Conservation (phyloP, 139 green algal species). For the Penium margaritaceum region DNA sequence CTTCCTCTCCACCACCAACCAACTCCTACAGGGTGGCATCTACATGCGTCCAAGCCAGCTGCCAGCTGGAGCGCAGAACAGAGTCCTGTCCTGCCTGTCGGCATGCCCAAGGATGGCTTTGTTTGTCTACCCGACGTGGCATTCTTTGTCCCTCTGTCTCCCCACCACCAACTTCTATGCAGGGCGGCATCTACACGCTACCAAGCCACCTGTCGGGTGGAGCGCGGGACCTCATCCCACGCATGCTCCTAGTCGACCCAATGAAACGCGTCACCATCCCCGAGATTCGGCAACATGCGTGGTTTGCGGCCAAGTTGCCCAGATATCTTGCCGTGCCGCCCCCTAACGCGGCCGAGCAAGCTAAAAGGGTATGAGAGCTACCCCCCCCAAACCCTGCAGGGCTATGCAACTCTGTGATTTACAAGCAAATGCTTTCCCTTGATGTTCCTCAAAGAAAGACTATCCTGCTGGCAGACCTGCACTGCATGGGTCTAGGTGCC, state of each 20-base stretch:
- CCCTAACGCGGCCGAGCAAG: slow-evolving; percentile 69
- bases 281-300: slow-evolving; percentile 91
- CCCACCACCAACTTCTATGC: neutral
- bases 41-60: slow-evolving; percentile 93
- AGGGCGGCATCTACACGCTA: slow-evolving; percentile 88
- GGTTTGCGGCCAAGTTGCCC: slow-evolving; percentile 88
- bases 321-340: slow-evolving; percentile 78
- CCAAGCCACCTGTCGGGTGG: slow-evolving; percentile 83
- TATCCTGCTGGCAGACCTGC: too few species aligned
- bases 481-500: too few species aligned
- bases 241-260: slow-evolving; percentile 96
- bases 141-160: too few species aligned
- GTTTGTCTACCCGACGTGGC: too few species aligned
- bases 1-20: too few species aligned
- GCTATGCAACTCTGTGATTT: neutral
- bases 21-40: slow-evolving; percentile 71
- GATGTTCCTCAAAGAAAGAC: too few species aligned
- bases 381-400: neutral
- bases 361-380: slow-evolving; percentile 35
- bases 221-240: slow-evolving; percentile 91
- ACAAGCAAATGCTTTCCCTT: neutral
- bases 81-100: too few species aligned
- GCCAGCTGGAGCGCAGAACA: too few species aligned
- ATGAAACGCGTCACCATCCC: slow-evolving; percentile 98
- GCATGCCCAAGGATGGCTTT: too few species aligned